Conservation (phyloP, 2,329 filamentous ascomycete genomes). For the Cryphonectria carpinicola region DNA sequence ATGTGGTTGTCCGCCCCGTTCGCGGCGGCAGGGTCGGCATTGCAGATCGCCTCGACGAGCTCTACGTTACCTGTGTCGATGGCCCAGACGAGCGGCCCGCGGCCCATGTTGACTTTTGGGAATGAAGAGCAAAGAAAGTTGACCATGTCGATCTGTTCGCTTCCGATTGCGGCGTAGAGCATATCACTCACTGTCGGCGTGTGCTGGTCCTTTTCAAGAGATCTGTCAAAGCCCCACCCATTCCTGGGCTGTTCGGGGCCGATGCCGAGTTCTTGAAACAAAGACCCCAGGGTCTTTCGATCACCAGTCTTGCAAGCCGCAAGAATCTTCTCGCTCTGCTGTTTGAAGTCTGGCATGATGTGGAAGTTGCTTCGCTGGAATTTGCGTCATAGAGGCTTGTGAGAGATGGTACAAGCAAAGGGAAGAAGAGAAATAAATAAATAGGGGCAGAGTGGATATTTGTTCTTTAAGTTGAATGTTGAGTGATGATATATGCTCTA, state of each 20-base stretch:
- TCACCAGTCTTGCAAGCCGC: constrained; percentile 6
- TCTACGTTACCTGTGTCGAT: not conserved
- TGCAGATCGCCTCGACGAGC: constrained; percentile 1
- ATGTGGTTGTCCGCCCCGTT: not conserved
- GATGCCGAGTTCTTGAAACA: constrained; percentile 4
- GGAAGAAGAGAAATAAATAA: not conserved
- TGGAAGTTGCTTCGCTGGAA: not conserved
- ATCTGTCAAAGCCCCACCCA: not conserved
- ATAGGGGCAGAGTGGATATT: not conserved
- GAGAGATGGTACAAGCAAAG: not conserved
- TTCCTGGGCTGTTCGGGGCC: not conserved
- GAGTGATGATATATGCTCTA: not conserved
- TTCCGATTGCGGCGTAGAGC: not conserved
- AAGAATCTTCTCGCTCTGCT: not conserved
- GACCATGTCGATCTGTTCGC: not conserved
- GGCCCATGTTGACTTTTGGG: not conserved
- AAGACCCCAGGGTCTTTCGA: not conserved
- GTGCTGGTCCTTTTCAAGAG: not conserved
- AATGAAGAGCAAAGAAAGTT: not conserved
- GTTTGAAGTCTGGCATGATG: not conserved
- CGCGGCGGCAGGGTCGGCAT: not conserved
- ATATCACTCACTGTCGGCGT: not conserved
- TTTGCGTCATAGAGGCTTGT: not conserved
- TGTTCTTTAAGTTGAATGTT: not conserved
- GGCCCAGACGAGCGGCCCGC: not conserved